Evolutionary conservation across 2,329 filamentous ascomycete genomes (phyloP), one percentile per base, ranked within the genome.

Genomic region (Penicillium sp.): DNA sequence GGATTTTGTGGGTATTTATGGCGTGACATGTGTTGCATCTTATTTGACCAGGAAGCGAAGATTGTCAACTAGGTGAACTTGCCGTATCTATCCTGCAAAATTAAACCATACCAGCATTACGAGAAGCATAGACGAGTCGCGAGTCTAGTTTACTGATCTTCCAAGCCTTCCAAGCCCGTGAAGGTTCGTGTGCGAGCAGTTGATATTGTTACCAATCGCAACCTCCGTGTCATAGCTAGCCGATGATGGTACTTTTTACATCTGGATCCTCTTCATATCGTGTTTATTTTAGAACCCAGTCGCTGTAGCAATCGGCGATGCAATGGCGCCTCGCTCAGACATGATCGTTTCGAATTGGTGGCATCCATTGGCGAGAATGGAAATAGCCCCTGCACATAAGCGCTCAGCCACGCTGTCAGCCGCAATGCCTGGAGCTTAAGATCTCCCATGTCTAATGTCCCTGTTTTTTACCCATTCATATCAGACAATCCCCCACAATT

Each of bases 341-440:
- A 26, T 26, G 22, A 26, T 26, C 10, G 1, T 5, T n/a, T n/a
- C 15, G 12, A 45, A 22, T 13, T 26, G 22, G 42, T 2, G 22
- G 3, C 17, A 45, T 19, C 8, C 6, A 45, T 45, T 26, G 42
- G 42, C 22, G 22, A 17, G 7, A 45, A 26, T 24, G 22, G 22
- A 26, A 10, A 13, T 26, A 3, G 42, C 17, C 6, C 8, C 40
- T 47, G 42, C 42, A 7, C 0, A 24, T 64, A 60, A 53, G 60
- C 62, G 62, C 62, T 24, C 30, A 22, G 47, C 42, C 22, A 51
- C 38, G 19, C 19, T 44, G 42, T 22, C 9, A 26, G 13, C 7
- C 2, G 8, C 8, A 37, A 33, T 19, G 5, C 7, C 19, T 15
- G n/a, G 38, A n/a, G 38, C 38, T 42, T 19, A 42, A 13, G 15